phyloP scores from a whole-genome alignment of 192 early-diverging fungal species.

The Coemansia brasiliensis region DNA sequence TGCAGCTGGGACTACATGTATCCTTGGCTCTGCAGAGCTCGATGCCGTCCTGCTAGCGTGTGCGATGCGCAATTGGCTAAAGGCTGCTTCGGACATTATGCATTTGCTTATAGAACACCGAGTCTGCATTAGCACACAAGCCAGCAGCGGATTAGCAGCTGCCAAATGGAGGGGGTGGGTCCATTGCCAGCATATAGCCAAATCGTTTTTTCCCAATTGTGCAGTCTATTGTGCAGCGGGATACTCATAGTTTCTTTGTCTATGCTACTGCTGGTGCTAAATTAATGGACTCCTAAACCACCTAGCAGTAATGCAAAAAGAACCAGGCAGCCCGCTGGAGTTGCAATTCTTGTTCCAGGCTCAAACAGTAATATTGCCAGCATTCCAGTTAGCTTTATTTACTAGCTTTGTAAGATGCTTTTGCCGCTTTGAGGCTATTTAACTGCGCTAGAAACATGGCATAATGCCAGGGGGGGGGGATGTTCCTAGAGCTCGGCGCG shows the following conservation, averaged over 20 bases:
- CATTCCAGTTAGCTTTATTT: background rate
- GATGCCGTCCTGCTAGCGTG: too few relatives aligned
- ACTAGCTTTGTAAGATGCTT: background rate
- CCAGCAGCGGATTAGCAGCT: too few relatives aligned
- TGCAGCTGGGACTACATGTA: conserved; percentile 14
- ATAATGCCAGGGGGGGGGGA: background rate
- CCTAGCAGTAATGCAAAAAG: background rate
- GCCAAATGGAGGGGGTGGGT: too few relatives aligned
- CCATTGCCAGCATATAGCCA: too few relatives aligned
- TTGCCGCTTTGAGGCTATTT: background rate
- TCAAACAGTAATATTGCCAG: conserved; percentile 16
- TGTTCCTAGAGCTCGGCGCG: conserved; percentile 44
- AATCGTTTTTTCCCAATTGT: too few relatives aligned
- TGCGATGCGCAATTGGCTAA: too few relatives aligned
- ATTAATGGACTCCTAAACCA: too few relatives aligned
- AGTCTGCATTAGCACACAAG: too few relatives aligned
- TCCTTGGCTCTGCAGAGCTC: too few relatives aligned
- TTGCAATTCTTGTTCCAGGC: background rate
- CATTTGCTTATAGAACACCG: too few relatives aligned
- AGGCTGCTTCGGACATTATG: too few relatives aligned
- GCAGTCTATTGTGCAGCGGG: too few relatives aligned
- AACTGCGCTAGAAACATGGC: conserved; percentile 8
- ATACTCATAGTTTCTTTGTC: background rate
- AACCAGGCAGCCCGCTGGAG: background rate
- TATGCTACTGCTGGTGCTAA: background rate